phyloP scores from a whole-genome alignment of 192 early-diverging fungal genomes.

The Backusella sp. region DNA sequence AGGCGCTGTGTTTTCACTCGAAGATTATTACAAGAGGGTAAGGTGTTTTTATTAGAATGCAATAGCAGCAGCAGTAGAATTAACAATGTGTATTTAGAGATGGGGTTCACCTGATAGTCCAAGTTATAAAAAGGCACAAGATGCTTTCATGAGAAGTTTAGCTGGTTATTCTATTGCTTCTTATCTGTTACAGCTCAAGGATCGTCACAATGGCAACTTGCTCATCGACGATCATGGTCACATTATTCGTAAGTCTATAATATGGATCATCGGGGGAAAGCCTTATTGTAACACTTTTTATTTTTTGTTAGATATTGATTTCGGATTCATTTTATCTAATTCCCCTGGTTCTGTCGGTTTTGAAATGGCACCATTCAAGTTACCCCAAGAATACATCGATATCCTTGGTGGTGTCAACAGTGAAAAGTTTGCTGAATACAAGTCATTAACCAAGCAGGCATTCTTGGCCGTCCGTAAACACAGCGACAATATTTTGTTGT shows the following conservation, averaged over 20 bases:
- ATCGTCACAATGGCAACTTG: slow-evolving; percentile 97
- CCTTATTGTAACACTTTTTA: background rate
- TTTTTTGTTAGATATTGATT: slow-evolving; percentile 81
- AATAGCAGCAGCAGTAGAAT: background rate
- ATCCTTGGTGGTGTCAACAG: slow-evolving; percentile 87
- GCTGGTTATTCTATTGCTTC: slow-evolving; percentile 91
- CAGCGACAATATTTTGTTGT: slow-evolving; percentile 77
- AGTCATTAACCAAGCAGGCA: slow-evolving; percentile 73
- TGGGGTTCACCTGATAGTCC: slow-evolving; percentile 82
- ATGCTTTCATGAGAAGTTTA: slow-evolving; percentile 90
- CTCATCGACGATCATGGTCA: slow-evolving; percentile 81
- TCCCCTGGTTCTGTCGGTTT: slow-evolving; percentile 97
- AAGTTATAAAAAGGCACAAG: slow-evolving; percentile 80
- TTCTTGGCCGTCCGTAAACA: slow-evolving; percentile 89
- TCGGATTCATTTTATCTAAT: slow-evolving; percentile 98
- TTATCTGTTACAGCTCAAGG: slow-evolving; percentile 92
- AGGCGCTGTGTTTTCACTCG: slow-evolving; percentile 80
- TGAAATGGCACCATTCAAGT: slow-evolving; percentile 97
- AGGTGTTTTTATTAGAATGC: background rate
- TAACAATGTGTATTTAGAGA: slow-evolving; percentile 33
- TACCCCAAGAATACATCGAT: slow-evolving; percentile 95
- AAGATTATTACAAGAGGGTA: slow-evolving; percentile 88
- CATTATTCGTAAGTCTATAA: slow-evolving; percentile 51
- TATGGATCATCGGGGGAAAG: no score
- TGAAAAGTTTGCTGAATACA: slow-evolving; percentile 84